Conservation (phyloP, 1,284 basidiomycete genomes). For the Heterobasidion annosum region DNA sequence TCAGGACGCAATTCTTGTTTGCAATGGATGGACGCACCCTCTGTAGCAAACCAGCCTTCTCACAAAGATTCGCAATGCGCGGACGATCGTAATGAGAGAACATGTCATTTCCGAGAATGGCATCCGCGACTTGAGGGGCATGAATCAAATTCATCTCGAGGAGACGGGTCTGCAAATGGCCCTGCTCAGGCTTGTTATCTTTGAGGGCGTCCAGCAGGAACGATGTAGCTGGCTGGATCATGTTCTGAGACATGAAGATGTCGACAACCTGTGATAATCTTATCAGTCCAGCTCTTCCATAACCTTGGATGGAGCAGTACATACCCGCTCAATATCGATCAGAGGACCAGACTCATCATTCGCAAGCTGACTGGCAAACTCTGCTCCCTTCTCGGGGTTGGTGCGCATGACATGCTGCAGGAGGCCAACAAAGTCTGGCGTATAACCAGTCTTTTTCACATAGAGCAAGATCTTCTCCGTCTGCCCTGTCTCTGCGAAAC, state of each 20-base stretch:
- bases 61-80: constrained; percentile 95
- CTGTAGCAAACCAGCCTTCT: constrained; percentile 96
- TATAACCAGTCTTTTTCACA: constrained; percentile 95
- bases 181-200: constrained; percentile 98
- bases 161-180: constrained; percentile 90
- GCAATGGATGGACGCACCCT: constrained; percentile 41
- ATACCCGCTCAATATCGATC: constrained; percentile 87
- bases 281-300: not conserved
- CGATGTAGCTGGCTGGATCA: constrained; percentile 98
- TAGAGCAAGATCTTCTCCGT: constrained; percentile 98
- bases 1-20: not conserved
- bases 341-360: constrained; percentile 92
- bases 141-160: constrained; percentile 98
- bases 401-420: constrained; percentile 96
- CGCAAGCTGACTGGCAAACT: constrained; percentile 93
- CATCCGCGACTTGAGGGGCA: constrained; percentile 98
- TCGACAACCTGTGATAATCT: constrained; percentile 66
- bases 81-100: constrained; percentile 97
- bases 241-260: constrained; percentile 99
- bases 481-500: constrained; percentile 98
- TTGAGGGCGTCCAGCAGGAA: constrained; percentile 99
- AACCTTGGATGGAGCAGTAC: constrained; percentile 16
- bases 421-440: constrained; percentile 91
- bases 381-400: constrained; percentile 96
- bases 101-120: constrained; percentile 99